phyloP scores from a whole-genome alignment of 306 rosid species.

The Vicia faba region DNA sequence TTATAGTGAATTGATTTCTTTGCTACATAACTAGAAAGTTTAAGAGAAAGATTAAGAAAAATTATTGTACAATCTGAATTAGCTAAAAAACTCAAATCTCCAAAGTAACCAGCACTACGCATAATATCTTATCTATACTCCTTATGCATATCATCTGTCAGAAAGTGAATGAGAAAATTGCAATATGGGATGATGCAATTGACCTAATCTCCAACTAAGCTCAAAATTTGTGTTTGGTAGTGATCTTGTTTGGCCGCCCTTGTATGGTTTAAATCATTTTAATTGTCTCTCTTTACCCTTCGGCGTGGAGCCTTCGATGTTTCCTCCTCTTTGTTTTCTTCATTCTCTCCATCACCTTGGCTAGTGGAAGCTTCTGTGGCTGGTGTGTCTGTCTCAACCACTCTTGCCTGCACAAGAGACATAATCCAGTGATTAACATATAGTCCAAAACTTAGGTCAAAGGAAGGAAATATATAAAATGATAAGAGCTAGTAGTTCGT shows the following conservation, averaged over 20 bases:
- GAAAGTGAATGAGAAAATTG: conserved; percentile 27
- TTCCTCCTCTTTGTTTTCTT: conserved; percentile 54
- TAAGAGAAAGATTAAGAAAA: conserved; percentile 15
- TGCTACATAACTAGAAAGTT: conserved; percentile 1
- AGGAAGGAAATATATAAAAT: background rate
- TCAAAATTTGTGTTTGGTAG: conserved; percentile 44
- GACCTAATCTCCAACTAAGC: conserved; percentile 41
- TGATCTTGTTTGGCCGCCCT: conserved; percentile 42
- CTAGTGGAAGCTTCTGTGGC: conserved; percentile 46
- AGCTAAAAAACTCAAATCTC: conserved; percentile 37
- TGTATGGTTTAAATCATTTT: conserved; percentile 40
- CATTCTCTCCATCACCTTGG: conserved; percentile 55
- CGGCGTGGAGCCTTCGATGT: conserved; percentile 59
- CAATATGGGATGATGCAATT: conserved; percentile 29
- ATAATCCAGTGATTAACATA: background rate
- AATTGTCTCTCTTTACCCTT: conserved; percentile 68
- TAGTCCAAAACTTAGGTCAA: background rate
- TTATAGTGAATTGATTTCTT: background rate
- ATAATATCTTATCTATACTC: conserved; percentile 45
- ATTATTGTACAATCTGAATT: conserved; percentile 39
- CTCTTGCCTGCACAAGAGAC: conserved; percentile 48
- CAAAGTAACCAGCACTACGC: conserved; percentile 26
- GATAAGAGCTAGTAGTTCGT: background rate
- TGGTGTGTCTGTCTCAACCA: conserved; percentile 41
- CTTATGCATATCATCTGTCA: conserved; percentile 35